Conservation (phyloP, 768 basidiomycete genomes). For the Pilatotrama ljubarskyi region DNA sequence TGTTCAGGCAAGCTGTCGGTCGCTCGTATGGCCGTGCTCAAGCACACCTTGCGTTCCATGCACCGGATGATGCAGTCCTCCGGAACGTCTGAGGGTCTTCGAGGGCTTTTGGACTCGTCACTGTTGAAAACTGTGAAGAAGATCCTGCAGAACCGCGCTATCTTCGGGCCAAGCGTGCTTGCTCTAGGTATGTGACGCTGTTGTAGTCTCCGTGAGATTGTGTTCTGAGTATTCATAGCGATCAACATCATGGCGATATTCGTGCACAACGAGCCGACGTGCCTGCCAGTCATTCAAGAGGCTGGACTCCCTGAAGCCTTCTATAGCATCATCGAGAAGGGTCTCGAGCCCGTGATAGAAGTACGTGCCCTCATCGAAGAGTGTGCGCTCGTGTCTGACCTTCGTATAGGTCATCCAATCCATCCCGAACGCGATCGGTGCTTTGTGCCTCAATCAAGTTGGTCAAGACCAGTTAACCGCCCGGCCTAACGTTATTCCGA, state of each 20-base stretch:
- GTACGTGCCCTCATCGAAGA: slow-evolving; percentile 39
- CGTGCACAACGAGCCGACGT: slow-evolving; percentile 98
- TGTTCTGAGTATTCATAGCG: slow-evolving; percentile 42
- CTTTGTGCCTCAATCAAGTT: slow-evolving; percentile 88
- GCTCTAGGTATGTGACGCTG: slow-evolving; percentile 63
- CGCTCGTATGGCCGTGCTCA: slow-evolving; percentile 76
- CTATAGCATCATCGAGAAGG: slow-evolving; percentile 81
- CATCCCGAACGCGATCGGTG: slow-evolving; percentile 93
- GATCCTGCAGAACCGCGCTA: slow-evolving; percentile 77
- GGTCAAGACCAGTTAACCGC: slow-evolving; percentile 81
- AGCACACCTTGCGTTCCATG: slow-evolving; percentile 87
- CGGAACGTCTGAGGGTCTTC: slow-evolving; percentile 90
- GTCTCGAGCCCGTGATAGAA: slow-evolving; percentile 86
- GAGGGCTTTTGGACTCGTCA: slow-evolving; percentile 90
- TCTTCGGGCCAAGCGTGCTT: slow-evolving; percentile 87
- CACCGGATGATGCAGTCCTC: slow-evolving; percentile 98
- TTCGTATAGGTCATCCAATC: slow-evolving; percentile 77
- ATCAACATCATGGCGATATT: slow-evolving; percentile 97
- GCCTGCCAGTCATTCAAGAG: slow-evolving; percentile 90
- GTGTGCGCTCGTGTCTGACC: background rate
- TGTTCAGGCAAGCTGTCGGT: slow-evolving; percentile 68
- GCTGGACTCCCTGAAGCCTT: slow-evolving; percentile 85
- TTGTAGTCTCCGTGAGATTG: background rate
- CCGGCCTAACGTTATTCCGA: slow-evolving; percentile 80
- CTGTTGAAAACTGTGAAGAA: slow-evolving; percentile 83